These are phyloP conservation scores for Lepidium didymum DNA, from an alignment of 345 rosid genomes.

Conservation along the genomic window DNA sequence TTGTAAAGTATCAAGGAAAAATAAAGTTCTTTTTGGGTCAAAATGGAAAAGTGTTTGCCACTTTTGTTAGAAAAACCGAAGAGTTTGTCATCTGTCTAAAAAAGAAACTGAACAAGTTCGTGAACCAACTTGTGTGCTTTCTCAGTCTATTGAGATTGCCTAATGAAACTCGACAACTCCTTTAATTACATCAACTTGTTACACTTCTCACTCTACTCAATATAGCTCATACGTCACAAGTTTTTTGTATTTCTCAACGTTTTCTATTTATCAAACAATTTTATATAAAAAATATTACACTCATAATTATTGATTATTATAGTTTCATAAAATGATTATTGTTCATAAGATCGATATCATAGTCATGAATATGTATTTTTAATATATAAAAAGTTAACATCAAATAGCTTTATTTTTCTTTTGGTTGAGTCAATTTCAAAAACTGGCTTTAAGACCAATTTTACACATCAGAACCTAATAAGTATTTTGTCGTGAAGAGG, in stretches of 20 bases:
- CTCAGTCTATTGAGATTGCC: background rate
- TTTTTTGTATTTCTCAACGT: no score
- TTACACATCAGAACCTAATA: constrained; percentile 35
- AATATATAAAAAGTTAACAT: background rate
- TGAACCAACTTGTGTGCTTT: constrained; percentile 1
- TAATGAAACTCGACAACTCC: constrained; percentile 10
- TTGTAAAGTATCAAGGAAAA: background rate
- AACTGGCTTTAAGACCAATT: constrained; percentile 20
- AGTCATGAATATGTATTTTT: background rate
- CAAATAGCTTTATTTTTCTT: background rate
- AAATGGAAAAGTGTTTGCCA: background rate
- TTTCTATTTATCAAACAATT: background rate
- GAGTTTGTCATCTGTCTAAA: constrained; percentile 6
- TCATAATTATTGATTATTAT: no score
- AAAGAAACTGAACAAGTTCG: constrained; percentile 1
- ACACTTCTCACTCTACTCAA: constrained; percentile 4
- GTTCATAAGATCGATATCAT: no score
- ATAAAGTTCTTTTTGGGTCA: constrained; percentile 12
- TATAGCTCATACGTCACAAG: background rate
- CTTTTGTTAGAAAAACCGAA: background rate
- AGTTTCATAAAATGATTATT: no score
- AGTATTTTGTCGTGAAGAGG: constrained; percentile 22
- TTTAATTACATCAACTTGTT: background rate
- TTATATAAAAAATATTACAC: no score
- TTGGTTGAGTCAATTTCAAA: constrained; percentile 12